A percentile compares a stretch with the other conserved stretches of the same genome.
These are phyloP conservation scores for Saturnispora dispora DNA, from an alignment of 805 yeast genomes.

Conservation along the genomic window DNA sequence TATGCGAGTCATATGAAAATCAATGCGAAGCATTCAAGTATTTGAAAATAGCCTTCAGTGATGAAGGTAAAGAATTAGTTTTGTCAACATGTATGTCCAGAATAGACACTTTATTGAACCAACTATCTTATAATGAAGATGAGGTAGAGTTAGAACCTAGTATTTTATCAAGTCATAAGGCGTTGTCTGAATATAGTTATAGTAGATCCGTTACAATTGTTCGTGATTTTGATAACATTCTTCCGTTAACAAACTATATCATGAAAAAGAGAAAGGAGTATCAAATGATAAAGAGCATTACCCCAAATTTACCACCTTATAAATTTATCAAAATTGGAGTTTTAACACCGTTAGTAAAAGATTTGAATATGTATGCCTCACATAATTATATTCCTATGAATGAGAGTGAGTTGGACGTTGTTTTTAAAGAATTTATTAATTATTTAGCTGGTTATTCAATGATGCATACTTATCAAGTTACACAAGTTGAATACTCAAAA, in stretches of 20 bases:
- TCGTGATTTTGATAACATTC: slow-evolving; percentile 40
- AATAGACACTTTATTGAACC: slow-evolving; percentile 34
- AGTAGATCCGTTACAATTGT: slow-evolving; percentile 43
- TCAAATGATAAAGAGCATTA: neutral
- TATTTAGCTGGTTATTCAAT: slow-evolving; percentile 30
- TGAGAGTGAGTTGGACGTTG: slow-evolving; percentile 1
- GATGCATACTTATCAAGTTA: slow-evolving; percentile 33
- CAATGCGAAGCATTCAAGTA: slow-evolving; percentile 49
- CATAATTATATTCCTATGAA: neutral
- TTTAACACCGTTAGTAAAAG: slow-evolving; percentile 1
- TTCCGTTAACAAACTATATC: slow-evolving; percentile 38
- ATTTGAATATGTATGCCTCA: neutral
- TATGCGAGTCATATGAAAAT: slow-evolving; percentile 45
- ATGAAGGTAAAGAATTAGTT: slow-evolving; percentile 34
- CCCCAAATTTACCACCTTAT: slow-evolving; percentile 3
- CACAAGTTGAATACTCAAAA: slow-evolving; percentile 51
- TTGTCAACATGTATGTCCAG: slow-evolving; percentile 34
- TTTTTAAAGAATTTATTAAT: slow-evolving; percentile 38
- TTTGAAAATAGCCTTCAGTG: slow-evolving; percentile 24
- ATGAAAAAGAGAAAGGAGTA: slow-evolving; percentile 21
- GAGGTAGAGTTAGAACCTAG: slow-evolving; percentile 27
- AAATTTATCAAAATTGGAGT: slow-evolving; percentile 4
- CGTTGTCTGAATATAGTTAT: slow-evolving; percentile 38
- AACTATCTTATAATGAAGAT: slow-evolving; percentile 33
- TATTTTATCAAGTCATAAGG: slow-evolving; percentile 34